A percentile compares a stretch with the other conserved stretches of the same genome.
Evolutionary conservation across 2,329 filamentous ascomycete species (phyloP).

Genomic region (Pseudodiploospora longispora): DNA sequence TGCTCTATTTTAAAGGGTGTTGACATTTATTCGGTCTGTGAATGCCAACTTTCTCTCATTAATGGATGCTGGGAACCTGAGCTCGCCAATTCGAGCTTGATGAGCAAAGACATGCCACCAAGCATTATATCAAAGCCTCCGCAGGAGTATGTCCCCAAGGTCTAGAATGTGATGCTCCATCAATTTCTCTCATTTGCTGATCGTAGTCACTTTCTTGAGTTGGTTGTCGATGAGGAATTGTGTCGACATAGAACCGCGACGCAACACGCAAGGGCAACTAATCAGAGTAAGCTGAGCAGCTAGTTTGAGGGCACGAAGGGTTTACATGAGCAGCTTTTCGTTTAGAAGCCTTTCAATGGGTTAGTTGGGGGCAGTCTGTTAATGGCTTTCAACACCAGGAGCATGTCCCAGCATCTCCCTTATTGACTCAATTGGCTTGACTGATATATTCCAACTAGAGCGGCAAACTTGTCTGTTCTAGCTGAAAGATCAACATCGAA

Average conservation of each 20-base stretch:
- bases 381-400: no score
- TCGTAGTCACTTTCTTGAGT: constrained; percentile 44
- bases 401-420: constrained; percentile 43
- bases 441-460: constrained; percentile 49
- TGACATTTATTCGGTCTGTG: no score
- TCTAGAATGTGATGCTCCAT: constrained; percentile 51
- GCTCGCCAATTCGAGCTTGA: constrained; percentile 39
- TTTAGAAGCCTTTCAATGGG: constrained; percentile 64
- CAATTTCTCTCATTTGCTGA: constrained; percentile 52
- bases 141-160: constrained; percentile 45
- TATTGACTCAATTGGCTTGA: constrained; percentile 61
- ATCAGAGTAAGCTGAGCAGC: constrained; percentile 56
- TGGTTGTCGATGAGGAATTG: constrained; percentile 46
- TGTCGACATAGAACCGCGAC: no score
- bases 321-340: constrained; percentile 51
- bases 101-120: constrained; percentile 60
- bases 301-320: constrained; percentile 57
- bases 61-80: constrained; percentile 53
- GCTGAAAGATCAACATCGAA: constrained; percentile 56
- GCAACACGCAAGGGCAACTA: not conserved
- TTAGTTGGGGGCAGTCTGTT: no score
- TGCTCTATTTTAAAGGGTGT: constrained; percentile 57
- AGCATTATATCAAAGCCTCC: constrained; percentile 55
- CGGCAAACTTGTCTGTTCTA: constrained; percentile 65
- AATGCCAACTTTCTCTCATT: constrained; percentile 46